A percentile compares a stretch with the other conserved stretches of the same genome.
Conservation (phyloP, 2,329 filamentous ascomycete species). For the Phaeosphaeriaceae sp. region DNA sequence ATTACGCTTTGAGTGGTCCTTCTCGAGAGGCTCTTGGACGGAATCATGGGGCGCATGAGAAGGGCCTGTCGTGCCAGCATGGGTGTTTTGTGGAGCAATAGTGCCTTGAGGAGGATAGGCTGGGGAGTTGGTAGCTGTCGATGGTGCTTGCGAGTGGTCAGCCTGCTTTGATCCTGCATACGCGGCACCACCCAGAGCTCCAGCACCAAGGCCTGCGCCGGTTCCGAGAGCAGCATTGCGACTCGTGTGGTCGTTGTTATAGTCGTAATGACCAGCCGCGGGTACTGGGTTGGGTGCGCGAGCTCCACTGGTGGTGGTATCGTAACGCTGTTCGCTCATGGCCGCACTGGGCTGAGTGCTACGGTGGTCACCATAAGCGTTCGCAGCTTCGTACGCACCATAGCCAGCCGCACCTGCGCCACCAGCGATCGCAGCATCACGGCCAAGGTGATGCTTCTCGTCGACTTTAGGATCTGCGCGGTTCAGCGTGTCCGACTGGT, state of each 20-base stretch:
- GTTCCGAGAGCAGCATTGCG: slow-evolving; percentile 1
- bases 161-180: neutral
- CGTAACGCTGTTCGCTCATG: slow-evolving; percentile 42
- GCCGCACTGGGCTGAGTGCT: slow-evolving; percentile 37
- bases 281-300: slow-evolving; percentile 28
- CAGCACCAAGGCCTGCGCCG: slow-evolving; percentile 4
- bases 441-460: slow-evolving; percentile 30
- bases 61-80: slow-evolving; percentile 33
- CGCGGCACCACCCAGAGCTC: slow-evolving; percentile 1
- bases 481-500: slow-evolving; percentile 35
- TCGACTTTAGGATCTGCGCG: slow-evolving; percentile 35
- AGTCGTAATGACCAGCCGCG: slow-evolving; percentile 17
- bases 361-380: slow-evolving; percentile 37
- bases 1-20: slow-evolving; percentile 36
- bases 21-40: slow-evolving; percentile 17
- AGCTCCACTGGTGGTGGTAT: slow-evolving; percentile 29
- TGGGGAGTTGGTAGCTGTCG: slow-evolving; percentile 5
- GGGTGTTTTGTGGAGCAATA: slow-evolving; percentile 17
- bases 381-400: slow-evolving; percentile 41
- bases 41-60: slow-evolving; percentile 26
- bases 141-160: slow-evolving; percentile 7
- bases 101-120: slow-evolving; percentile 14
- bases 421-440: slow-evolving; percentile 39
- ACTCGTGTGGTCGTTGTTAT: slow-evolving; percentile 7
- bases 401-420: slow-evolving; percentile 40